Evolutionary conservation across 2,329 filamentous ascomycete species (phyloP).

Genomic region (Pseudocercospora crystallina): DNA sequence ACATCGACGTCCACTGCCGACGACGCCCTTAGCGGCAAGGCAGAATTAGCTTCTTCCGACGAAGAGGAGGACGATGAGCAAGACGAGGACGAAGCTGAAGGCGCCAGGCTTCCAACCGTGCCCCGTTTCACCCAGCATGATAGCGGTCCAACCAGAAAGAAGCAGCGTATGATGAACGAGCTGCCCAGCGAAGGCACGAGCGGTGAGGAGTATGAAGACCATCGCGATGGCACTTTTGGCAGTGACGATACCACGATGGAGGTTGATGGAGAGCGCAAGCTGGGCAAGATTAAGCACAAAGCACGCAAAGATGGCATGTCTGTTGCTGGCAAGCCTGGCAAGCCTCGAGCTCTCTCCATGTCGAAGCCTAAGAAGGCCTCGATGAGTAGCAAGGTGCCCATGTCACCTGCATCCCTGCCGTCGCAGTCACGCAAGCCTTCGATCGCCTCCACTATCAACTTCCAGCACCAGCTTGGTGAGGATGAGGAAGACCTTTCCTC

Average conservation of each 20-base stretch:
- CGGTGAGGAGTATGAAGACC: slow-evolving; percentile 59
- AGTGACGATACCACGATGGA: slow-evolving; percentile 51
- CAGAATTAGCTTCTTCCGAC: slow-evolving; percentile 74
- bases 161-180: slow-evolving; percentile 47
- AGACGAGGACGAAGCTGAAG: slow-evolving; percentile 71
- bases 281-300: slow-evolving; percentile 45
- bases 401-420: slow-evolving; percentile 63
- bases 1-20: slow-evolving; percentile 92
- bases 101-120: slow-evolving; percentile 36
- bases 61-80: slow-evolving; percentile 74
- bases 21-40: slow-evolving; percentile 87
- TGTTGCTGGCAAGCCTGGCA: slow-evolving; percentile 37
- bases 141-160: slow-evolving; percentile 35
- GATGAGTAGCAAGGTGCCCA: slow-evolving; percentile 42
- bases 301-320: slow-evolving; percentile 29
- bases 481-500: slow-evolving; percentile 90
- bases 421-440: slow-evolving; percentile 73
- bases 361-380: slow-evolving; percentile 53
- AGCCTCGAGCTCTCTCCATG: slow-evolving; percentile 45
- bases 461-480: slow-evolving; percentile 58
- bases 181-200: slow-evolving; percentile 60
- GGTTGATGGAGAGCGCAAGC: slow-evolving; percentile 39
- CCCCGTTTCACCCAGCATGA: slow-evolving; percentile 29
- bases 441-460: slow-evolving; percentile 59
- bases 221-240: slow-evolving; percentile 54